Evolutionary conservation across 2,329 filamentous ascomycete genomes (phyloP).

Genomic region (Fonsecaea multimorphosa): DNA sequence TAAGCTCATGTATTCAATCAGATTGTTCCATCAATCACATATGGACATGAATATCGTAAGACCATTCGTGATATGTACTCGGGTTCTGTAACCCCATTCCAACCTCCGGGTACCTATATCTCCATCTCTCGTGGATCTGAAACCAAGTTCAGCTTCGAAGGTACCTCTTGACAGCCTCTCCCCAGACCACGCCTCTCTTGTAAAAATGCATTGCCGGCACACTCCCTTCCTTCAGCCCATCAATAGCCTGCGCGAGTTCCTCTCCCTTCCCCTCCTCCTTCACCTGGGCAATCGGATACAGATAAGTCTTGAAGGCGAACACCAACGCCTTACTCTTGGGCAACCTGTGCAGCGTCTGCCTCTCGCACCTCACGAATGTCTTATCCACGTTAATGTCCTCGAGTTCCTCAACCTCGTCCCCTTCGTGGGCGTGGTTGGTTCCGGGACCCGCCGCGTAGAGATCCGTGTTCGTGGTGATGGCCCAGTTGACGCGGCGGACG

Average conservation of each 20-base stretch:
- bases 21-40: background rate
- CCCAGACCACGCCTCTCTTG: slow-evolving; percentile 64
- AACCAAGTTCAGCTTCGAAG: slow-evolving; percentile 43
- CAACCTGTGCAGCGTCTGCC: slow-evolving; percentile 67
- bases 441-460: slow-evolving; percentile 48
- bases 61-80: background rate
- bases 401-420: slow-evolving; percentile 38
- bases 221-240: slow-evolving; percentile 63
- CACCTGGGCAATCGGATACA: slow-evolving; percentile 61
- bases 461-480: slow-evolving; percentile 47
- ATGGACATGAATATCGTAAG: background rate
- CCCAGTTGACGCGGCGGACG: slow-evolving; percentile 63
- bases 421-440: slow-evolving; percentile 44
- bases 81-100: background rate
- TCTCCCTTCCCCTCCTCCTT: slow-evolving; percentile 63
- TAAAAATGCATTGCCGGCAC: slow-evolving; percentile 65
- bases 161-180: slow-evolving; percentile 60
- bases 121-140: background rate
- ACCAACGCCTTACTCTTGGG: slow-evolving; percentile 61
- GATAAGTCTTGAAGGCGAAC: slow-evolving; percentile 69
- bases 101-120: background rate
- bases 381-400: slow-evolving; percentile 55
- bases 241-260: slow-evolving; percentile 62
- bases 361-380: slow-evolving; percentile 62
- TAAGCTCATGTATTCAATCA: background rate